A percentile compares a stretch with the other conserved stretches of the same genome.
phyloP scores from a whole-genome alignment of 805 yeast genomes.

The Wickerhamiella domercqiae region DNA sequence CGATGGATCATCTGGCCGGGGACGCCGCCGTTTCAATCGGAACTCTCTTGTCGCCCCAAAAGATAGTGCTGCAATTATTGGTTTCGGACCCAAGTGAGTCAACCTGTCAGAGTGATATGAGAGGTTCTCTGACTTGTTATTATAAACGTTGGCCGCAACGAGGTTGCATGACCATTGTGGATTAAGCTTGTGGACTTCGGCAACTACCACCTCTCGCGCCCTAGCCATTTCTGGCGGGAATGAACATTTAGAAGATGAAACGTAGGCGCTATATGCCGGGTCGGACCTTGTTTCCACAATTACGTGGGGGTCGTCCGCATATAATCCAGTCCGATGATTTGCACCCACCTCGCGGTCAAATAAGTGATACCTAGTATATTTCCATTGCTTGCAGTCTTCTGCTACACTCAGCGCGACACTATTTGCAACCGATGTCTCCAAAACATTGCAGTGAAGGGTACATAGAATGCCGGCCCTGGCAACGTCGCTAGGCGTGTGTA shows the following conservation, averaged over 20 bases:
- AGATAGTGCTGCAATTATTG: conserved; percentile 50
- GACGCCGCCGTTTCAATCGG: conserved; percentile 29
- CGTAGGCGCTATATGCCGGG: conserved; percentile 30
- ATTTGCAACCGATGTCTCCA: conserved; percentile 38
- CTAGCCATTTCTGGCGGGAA: conserved; percentile 30
- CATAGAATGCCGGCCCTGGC: conserved; percentile 31
- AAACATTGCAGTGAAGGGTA: conserved; percentile 34
- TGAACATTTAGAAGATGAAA: conserved; percentile 16
- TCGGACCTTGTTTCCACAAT: conserved; percentile 9
- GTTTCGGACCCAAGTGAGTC: conserved; percentile 58
- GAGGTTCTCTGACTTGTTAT: conserved; percentile 33
- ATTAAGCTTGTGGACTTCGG: conserved; percentile 26
- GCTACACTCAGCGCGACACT: conserved; percentile 30
- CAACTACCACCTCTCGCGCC: conserved; percentile 29
- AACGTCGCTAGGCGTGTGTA: conserved; percentile 39
- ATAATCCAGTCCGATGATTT: conserved; percentile 35
- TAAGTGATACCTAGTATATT: conserved; percentile 36
- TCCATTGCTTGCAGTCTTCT: conserved; percentile 29
- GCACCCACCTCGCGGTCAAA: conserved; percentile 49
- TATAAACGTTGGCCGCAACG: conserved; percentile 44
- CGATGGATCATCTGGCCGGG: conserved; percentile 17
- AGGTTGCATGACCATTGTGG: conserved; percentile 37
- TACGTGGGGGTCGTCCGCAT: conserved; percentile 18
- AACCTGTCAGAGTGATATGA: conserved; percentile 70
- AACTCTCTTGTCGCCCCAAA: conserved; percentile 60